Conservation (phyloP, 805 yeast species). For the Maudiozyma barnettii region DNA sequence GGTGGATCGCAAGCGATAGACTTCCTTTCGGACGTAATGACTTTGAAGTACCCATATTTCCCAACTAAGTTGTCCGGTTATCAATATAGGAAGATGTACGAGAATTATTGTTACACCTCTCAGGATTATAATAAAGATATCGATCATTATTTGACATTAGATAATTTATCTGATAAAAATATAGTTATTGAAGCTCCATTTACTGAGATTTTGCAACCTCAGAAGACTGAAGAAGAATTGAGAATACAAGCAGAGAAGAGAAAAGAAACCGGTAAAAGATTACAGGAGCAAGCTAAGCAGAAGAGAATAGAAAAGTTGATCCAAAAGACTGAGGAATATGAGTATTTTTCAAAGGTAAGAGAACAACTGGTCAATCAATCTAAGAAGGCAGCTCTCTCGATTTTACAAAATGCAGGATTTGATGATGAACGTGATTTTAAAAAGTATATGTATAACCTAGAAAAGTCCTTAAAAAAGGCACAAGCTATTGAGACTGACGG, state of each 20-base stretch:
- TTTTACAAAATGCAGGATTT: conserved; percentile 65
- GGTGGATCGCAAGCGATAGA: conserved; percentile 73
- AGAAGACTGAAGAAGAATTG: conserved; percentile 78
- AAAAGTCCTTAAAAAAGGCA: conserved; percentile 59
- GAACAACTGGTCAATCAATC: conserved; percentile 41
- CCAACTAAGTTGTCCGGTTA: conserved; percentile 59
- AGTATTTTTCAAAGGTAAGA: conserved; percentile 54
- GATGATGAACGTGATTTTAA: conserved; percentile 65
- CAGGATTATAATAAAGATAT: conserved; percentile 58
- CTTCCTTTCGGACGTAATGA: conserved; percentile 52
- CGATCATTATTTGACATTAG: conserved; percentile 45
- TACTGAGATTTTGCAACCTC: conserved; percentile 51
- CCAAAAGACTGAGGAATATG: conserved; percentile 72
- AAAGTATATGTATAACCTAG: conserved; percentile 54
- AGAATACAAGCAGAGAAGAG: conserved; percentile 68
- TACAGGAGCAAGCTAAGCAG: conserved; percentile 89
- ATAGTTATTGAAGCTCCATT: conserved; percentile 77
- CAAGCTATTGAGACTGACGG: conserved; percentile 57
- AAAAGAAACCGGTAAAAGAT: conserved; percentile 72
- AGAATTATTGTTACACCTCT: conserved; percentile 74
- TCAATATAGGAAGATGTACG: conserved; percentile 59
- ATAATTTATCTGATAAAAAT: conserved; percentile 57
- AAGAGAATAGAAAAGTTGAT: conserved; percentile 69
- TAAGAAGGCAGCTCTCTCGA: conserved; percentile 44
- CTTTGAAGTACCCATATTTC: conserved; percentile 84